A percentile compares a stretch with the other conserved stretches of the same genome.
These are phyloP conservation scores for Saccharomyces eubayanus DNA, from an alignment of 805 yeast species.

Conservation along the genomic window DNA sequence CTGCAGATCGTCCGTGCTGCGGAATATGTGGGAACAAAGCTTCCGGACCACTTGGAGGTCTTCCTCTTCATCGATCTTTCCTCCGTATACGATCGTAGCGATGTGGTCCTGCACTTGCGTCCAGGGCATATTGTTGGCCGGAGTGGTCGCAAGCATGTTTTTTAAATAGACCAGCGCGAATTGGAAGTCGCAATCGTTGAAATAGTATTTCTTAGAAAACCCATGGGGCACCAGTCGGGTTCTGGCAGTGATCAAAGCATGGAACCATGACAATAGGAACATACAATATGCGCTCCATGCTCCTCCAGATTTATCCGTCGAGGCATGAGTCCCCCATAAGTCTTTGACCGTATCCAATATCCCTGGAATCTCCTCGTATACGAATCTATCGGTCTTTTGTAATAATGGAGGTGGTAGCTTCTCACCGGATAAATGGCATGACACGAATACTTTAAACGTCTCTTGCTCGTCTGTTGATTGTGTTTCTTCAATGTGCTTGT, in stretches of 20 bases:
- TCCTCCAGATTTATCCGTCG: conserved; percentile 19
- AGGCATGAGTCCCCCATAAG: conserved; percentile 23
- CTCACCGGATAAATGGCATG: conserved; percentile 43
- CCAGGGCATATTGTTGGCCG: background rate
- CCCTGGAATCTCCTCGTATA: conserved; percentile 58
- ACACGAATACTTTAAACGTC: conserved; percentile 52
- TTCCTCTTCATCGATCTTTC: conserved; percentile 40
- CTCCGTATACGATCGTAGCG: conserved; percentile 28
- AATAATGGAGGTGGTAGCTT: conserved; percentile 52
- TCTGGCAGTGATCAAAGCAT: conserved; percentile 52
- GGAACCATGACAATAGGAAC: conserved; percentile 62
- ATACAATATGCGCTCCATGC: conserved; percentile 32
- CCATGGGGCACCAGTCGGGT: conserved; percentile 55
- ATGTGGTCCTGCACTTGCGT: conserved; percentile 3
- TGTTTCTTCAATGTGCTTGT: conserved; percentile 38
- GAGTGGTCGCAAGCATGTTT: conserved; percentile 9
- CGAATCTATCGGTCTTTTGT: conserved; percentile 42
- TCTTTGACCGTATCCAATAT: conserved; percentile 16
- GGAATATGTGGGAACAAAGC: conserved; percentile 7
- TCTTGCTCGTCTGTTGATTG: conserved; percentile 5
- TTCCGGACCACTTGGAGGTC: conserved; percentile 32
- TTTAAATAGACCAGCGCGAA: conserved; percentile 40
- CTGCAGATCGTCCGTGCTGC: conserved; percentile 1
- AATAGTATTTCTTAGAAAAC: conserved; percentile 53
- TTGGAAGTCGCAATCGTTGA: conserved; percentile 63